Base-by-base conservation (phyloP, 768 basidiomycete genomes). In the Tricholoma terreum region DNA sequence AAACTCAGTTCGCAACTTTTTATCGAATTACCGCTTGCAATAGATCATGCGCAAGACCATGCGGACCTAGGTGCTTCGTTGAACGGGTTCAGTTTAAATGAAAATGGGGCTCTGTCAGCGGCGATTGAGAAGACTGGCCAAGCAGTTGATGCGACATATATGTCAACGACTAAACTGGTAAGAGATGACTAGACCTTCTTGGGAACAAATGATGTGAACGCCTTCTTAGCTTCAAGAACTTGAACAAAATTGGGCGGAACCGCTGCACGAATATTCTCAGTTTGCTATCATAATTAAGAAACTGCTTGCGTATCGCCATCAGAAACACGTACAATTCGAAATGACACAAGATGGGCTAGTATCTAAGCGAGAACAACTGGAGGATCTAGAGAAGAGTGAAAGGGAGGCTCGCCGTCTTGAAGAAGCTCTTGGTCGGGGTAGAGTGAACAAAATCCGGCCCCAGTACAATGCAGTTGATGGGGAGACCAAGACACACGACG, bases 101-200 rank as follows among this genome's bases (percentile, higher is more conserved):
- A 97, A 77, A 79, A 71, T 31, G 85, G 84, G 1, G 74, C 78
- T 34, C 75, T 96, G 19, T 84, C 92, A n/a, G 72, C 81, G 56
- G 91, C 96, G 8, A 84, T 98, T 60, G 97, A 99, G 77, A 95
- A 92, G 75, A 94, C 94, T 0, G 97, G 97, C 1, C 96, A 98
- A 71, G 97, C 97, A 14, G 84, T 94, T 45, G 97, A 99, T 72
- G 81, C 89, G 3, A 96, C 93, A 9, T 98, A 94, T 71, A 84
- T 98, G 73, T 90, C 92, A 6, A 97, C 97, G 21, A 89, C 92
- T 30, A 85, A 85, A 69, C 80, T 98, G 61, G 94, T 94, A 61
- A 67, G 87, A 71, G 14, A 12, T 27, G 38, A 38, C 53, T 12
- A 6, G 57, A 12, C 54, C 49, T 52, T 31, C 6, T 19, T 50